Conservation (phyloP, 2,329 filamentous ascomycete genomes). For the Dendryphion nanum region DNA sequence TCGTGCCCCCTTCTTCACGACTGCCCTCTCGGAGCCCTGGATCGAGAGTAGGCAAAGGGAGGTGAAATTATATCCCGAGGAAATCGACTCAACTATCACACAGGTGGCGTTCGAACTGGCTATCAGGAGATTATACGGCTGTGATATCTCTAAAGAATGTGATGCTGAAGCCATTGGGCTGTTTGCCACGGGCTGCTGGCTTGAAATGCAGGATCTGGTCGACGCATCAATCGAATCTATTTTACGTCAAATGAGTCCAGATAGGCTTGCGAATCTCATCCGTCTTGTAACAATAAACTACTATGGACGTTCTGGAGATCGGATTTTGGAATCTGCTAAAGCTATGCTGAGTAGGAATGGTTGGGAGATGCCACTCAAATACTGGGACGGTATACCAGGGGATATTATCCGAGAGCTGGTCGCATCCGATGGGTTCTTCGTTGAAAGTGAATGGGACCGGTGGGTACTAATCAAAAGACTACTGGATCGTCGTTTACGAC, state of each 20-base stretch:
- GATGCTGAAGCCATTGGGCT: constrained; percentile 54
- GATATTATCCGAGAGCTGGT: constrained; percentile 59
- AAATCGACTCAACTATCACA: constrained; percentile 55
- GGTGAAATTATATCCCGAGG: constrained; percentile 52
- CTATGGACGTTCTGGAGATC: constrained; percentile 55
- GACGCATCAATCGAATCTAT: constrained; percentile 55
- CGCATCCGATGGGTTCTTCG: constrained; percentile 59
- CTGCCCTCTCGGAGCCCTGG: constrained; percentile 56
- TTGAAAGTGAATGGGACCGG: constrained; percentile 57
- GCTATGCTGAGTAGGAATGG: constrained; percentile 58
- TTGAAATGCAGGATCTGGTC: constrained; percentile 58
- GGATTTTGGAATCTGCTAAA: constrained; percentile 56
- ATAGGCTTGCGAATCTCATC: constrained; percentile 50
- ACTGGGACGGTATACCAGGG: constrained; percentile 58
- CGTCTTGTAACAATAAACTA: constrained; percentile 56
- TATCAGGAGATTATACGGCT: constrained; percentile 55
- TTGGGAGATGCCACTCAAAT: constrained; percentile 54
- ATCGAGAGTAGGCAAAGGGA: constrained; percentile 53
- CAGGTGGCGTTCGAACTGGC: constrained; percentile 54
- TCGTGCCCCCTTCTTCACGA: constrained; percentile 56
- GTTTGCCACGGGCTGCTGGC: constrained; percentile 58
- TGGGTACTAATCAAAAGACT: constrained; percentile 57
- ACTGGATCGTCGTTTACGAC: constrained; percentile 51
- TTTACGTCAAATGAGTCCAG: constrained; percentile 54
- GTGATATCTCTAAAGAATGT: constrained; percentile 48